These are phyloP conservation scores for Fusarium armeniacum DNA, from an alignment of 2,329 filamentous ascomycete species.

Conservation along the genomic window DNA sequence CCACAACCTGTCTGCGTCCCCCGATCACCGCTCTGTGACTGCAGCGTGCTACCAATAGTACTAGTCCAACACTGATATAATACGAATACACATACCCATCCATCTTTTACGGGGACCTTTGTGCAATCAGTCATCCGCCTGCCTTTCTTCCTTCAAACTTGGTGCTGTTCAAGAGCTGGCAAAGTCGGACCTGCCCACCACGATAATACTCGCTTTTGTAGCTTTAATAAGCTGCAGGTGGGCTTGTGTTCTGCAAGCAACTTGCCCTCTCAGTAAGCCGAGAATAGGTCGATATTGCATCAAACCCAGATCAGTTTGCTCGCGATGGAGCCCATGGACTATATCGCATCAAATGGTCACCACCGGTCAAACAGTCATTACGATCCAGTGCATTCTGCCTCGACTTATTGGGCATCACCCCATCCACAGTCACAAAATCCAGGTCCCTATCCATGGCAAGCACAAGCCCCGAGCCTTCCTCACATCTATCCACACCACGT, in stretches of 20 bases:
- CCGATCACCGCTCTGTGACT: conserved; percentile 48
- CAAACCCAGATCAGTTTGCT: conserved; percentile 11
- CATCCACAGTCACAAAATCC: conserved; percentile 42
- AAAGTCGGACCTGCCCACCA: conserved; percentile 14
- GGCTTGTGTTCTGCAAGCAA: conserved; percentile 16
- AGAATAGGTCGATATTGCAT: conserved; percentile 12
- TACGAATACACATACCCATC: conserved; percentile 45
- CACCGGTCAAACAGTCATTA: conserved; percentile 45
- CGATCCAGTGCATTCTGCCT: conserved; percentile 49
- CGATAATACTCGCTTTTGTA: conserved; percentile 8
- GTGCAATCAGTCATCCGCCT: conserved; percentile 28
- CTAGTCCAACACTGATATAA: conserved; percentile 49
- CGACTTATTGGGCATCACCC: conserved; percentile 46
- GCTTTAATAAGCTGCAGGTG: conserved; percentile 16
- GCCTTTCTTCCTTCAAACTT: conserved; percentile 17
- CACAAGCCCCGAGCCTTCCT: conserved; percentile 37
- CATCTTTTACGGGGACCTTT: conserved; percentile 34
- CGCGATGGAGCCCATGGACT: conserved; percentile 51
- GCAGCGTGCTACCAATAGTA: conserved; percentile 50
- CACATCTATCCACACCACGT: conserved; percentile 42
- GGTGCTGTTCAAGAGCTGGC: conserved; percentile 26
- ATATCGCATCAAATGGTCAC: conserved; percentile 43
- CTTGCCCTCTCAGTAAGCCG: conserved; percentile 11
- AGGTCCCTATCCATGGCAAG: conserved; percentile 45
- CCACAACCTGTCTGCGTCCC: conserved; percentile 43